Base-by-base conservation (phyloP, 2,329 filamentous ascomycete species). In the Fusarium robinianum region DNA sequence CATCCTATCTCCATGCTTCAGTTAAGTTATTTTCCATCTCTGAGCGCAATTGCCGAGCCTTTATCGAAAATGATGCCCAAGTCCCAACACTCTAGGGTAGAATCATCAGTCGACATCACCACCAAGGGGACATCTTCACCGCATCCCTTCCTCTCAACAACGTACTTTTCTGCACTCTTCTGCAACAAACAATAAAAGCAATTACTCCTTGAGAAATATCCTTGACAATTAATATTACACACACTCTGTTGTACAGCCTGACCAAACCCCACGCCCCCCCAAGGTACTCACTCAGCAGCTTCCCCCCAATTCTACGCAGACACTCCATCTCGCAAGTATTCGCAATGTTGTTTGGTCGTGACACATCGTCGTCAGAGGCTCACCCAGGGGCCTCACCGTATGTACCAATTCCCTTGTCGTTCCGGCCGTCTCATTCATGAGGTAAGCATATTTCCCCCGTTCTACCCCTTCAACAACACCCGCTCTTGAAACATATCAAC, bases 201-300 rank as follows among this genome's bases (percentile, higher is more conserved):
- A n/a, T n/a, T n/a, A 12, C 27, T 14, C n/a, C 15, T 8, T 17
- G 9, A 14, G 15, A 17, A 17, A 6, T 27, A n/a, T 46, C 14
- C 16, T 24, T 16, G 16, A 24, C 4, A 37, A 57, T 59, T 55
- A 55, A 54, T 55, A 59, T 53, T 56, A 61, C 50, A 56, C 39
- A 38, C 32, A 32, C 27, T 33, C 42, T 58, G 41, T 45, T 57
- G 31, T 59, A 59, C 53, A 60, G 24, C 41, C 36, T 42, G 16
- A 43, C 31, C 41, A 41, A 23, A 41, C 21, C 43, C 33, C 30
- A n/a, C n/a, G n/a, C n/a, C n/a, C n/a, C n/a, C n/a, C n/a, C n/a
- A n/a, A n/a, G n/a, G n/a, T n/a, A n/a, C n/a, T n/a, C n/a, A n/a
- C n/a, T n/a, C n/a, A n/a, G n/a, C n/a, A n/a, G n/a, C 31, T 37